Conservation (phyloP, 805 yeast genomes). For the Wickerhamiella allomyrinae region DNA sequence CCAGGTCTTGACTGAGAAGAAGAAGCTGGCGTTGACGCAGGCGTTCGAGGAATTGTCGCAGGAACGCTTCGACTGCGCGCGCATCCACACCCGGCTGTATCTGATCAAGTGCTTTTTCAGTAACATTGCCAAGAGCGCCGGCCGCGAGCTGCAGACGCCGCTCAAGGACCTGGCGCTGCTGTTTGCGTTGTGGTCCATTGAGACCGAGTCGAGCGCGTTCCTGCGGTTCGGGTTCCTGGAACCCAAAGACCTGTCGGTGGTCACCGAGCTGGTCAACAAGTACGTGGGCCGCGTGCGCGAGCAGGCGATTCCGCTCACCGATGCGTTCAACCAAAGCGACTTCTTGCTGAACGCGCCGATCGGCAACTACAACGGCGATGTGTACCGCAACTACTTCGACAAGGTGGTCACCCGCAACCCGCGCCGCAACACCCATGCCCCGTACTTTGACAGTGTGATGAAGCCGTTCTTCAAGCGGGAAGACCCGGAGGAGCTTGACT, state of each 20-base stretch:
- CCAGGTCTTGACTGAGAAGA: slow-evolving; percentile 11
- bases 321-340: slow-evolving; percentile 71
- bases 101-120: slow-evolving; percentile 25
- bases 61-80: slow-evolving; percentile 26
- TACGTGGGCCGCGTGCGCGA: slow-evolving; percentile 42
- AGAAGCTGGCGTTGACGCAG: slow-evolving; percentile 18
- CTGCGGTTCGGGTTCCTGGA: slow-evolving; percentile 46
- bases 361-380: slow-evolving; percentile 70
- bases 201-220: slow-evolving; percentile 57
- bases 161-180: slow-evolving; percentile 43
- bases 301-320: slow-evolving; percentile 65
- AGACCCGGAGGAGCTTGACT: slow-evolving; percentile 15
- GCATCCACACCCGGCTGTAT: slow-evolving; percentile 25
- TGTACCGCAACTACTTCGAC: slow-evolving; percentile 61
- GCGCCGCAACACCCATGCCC: slow-evolving; percentile 36
- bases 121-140: slow-evolving; percentile 23
- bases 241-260: slow-evolving; percentile 32
- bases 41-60: slow-evolving; percentile 28
- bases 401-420: slow-evolving; percentile 40
- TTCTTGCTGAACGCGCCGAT: slow-evolving; percentile 68
- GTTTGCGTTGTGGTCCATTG: slow-evolving; percentile 53
- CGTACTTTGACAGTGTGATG: slow-evolving; percentile 32
- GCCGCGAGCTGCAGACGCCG: slow-evolving; percentile 32
- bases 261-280: slow-evolving; percentile 31
- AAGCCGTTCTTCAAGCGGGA: slow-evolving; percentile 25